Base-by-base conservation (phyloP, 164 flowering plant genomes). In the Piper longum region DNA sequence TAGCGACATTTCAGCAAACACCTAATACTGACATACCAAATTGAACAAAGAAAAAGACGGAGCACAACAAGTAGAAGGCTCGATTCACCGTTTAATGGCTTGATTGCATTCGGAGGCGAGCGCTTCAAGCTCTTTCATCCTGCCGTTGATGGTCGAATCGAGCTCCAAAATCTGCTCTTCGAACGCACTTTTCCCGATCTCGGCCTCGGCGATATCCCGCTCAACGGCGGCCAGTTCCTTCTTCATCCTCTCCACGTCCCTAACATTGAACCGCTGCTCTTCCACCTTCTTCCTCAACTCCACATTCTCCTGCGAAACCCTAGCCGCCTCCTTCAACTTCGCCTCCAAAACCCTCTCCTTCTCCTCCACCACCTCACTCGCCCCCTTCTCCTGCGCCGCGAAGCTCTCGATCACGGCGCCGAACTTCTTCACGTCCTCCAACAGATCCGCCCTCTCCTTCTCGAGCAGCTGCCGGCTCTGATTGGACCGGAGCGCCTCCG, bases 161-260 rank as follows among this genome's bases (percentile, higher is more conserved):
- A 91, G 74, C 64, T 85, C 91, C 96, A 93, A 89, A n/a, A 66
- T 61, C 84, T 86, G 88, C 75, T 89, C 96, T 77, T 95, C 97
- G 88, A 86, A 95, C 0, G 62, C 74, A 65, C 66, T 86, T 75
- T 89, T 85, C 4, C 81, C 77, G 55, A 19, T 64, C 75, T 95
- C 93, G 0, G 86, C 76, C 54, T 91, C 99, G 44, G 65, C 80
- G 64, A 80, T 81, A 64, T 93, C 96, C 62, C 90, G 82, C 80
- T 87, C 99, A 67, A 87, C 80, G 7, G 85, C 89, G 79, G 76
- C 85, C 71, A 95, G 64, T 73, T 95, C 97, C 75, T 84, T 82
- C 79, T 77, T 87, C 96, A 88, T 95, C 85, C 95, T 84, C 76
- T 95, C 99, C 42, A 72, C 93, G 66, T 88, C 99, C 70, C 97